Base-by-base conservation (phyloP, 139 green algal genomes). In the Mesostigma viride region DNA sequence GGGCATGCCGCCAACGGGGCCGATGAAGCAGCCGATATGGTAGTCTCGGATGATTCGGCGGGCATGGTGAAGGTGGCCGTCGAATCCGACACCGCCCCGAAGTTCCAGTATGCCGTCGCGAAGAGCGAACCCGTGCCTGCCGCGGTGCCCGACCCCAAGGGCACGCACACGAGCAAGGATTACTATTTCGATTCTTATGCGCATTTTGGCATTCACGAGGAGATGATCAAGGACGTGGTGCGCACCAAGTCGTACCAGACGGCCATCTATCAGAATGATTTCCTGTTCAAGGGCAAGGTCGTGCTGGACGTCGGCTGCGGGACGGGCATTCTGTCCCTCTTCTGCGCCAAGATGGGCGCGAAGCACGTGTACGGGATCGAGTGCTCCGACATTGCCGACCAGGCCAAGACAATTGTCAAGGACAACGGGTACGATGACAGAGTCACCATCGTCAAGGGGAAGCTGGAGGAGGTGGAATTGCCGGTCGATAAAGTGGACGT, bases 211-310 rank as follows among this genome's bases (percentile, higher is more conserved):
- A 68, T 68, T 20, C 88, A 94, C 69, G 83, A 93, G 70, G 87
- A 95, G 76, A 96, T 96, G 90, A 83, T 96, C 32, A 94, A 95
- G 66, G 90, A 96, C 76, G 64, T 64, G 31, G 83, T 95, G 46
- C 83, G 90, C 56, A 96, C 90, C 0, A 74, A 76, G 4, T 83
- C 82, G 33, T 96, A 96, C 77, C 86, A 87, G 74, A 85, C 85
- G 63, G 78, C 87, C 17, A 92, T 95, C 48, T 67, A 89, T 31
- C 82, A 84, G 45, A 96, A 93, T 70, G 44, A 62, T 24, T 78
- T 82, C 36, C 62, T 91, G 58, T 86, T 90, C 69, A 82, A 87
- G 44, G 81, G 71, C 28, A 91, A 91, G 78, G 80, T 87, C 17
- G 79, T 85, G 5, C 65, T 85, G 45, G 79, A 85, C 64, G 72